phyloP scores from a whole-genome alignment of 148 eudicot species.

The Rhododendron ovatum region DNA sequence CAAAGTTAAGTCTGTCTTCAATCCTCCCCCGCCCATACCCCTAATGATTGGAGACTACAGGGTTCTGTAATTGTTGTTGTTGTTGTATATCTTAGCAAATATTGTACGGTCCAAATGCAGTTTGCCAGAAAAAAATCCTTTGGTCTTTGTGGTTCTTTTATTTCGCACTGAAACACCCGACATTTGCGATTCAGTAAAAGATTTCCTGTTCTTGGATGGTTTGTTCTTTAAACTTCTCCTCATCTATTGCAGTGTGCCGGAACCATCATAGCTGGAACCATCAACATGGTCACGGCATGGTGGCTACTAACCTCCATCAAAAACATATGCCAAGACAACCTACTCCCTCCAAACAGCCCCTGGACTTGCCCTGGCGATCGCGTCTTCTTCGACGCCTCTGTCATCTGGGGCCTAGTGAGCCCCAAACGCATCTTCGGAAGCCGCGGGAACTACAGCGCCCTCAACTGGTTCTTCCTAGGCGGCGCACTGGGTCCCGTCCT shows the following conservation, averaged over 20 bases:
- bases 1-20: too few relatives aligned
- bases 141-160: neutral
- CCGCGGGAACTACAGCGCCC: constrained; percentile 40
- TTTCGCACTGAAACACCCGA: neutral
- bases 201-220: too few relatives aligned
- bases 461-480: constrained; percentile 61
- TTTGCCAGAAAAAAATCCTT: neutral
- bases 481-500: constrained; percentile 48
- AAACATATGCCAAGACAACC: constrained; percentile 37
- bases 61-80: too few relatives aligned
- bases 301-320: constrained; percentile 43
- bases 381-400: constrained; percentile 66
- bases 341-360: constrained; percentile 37
- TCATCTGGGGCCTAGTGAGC: constrained; percentile 64
- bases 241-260: constrained; percentile 36
- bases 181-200: neutral
- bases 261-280: constrained; percentile 51
- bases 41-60: too few relatives aligned
- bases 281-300: constrained; percentile 44
- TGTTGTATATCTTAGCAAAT: neutral
- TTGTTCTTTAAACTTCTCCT: too few relatives aligned
- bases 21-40: too few relatives aligned
- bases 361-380: constrained; percentile 61
- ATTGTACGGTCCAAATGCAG: neutral
- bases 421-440: constrained; percentile 51